phyloP scores from a whole-genome alignment of 345 rosid species.

The Garcia nutans region DNA sequence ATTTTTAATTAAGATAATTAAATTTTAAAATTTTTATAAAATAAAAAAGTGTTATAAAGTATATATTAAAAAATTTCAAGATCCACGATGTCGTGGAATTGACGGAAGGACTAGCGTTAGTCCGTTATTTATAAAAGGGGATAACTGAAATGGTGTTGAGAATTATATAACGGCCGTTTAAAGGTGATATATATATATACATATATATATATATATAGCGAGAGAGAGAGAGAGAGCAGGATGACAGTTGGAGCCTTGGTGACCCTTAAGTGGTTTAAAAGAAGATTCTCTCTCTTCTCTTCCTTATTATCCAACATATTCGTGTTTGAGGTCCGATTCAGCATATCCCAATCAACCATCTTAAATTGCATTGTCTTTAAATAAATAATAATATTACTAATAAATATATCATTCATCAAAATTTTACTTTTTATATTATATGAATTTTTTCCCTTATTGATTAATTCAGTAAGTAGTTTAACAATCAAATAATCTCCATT shows the following conservation, averaged over 20 bases:
- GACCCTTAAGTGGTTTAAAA: conserved; percentile 19
- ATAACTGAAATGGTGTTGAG: background rate
- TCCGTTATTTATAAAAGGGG: background rate
- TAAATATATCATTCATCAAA: background rate
- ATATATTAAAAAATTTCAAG: too few species aligned
- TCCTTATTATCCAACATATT: background rate
- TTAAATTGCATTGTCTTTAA: background rate
- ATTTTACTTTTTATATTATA: background rate
- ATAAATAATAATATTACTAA: too few species aligned
- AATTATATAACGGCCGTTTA: conserved; percentile 31
- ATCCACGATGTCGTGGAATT: background rate
- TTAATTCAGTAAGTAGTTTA: too few species aligned
- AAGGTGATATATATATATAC: conserved; percentile 7
- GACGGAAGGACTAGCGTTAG: conserved; percentile 31
- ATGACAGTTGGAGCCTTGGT: conserved; percentile 34
- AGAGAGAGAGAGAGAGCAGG: conserved; percentile 15
- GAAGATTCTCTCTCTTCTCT: conserved; percentile 24
- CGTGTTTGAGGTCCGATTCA: conserved; percentile 18
- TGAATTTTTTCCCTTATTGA: too few species aligned
- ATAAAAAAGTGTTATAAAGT: too few species aligned
- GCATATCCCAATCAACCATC: background rate
- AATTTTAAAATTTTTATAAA: too few species aligned
- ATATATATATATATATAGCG: too few species aligned
- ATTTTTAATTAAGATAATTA: too few species aligned
- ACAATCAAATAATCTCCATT: too few species aligned